phyloP scores from a whole-genome alignment of 2,329 filamentous ascomycete species.

The Trichoderma koningiopsis region DNA sequence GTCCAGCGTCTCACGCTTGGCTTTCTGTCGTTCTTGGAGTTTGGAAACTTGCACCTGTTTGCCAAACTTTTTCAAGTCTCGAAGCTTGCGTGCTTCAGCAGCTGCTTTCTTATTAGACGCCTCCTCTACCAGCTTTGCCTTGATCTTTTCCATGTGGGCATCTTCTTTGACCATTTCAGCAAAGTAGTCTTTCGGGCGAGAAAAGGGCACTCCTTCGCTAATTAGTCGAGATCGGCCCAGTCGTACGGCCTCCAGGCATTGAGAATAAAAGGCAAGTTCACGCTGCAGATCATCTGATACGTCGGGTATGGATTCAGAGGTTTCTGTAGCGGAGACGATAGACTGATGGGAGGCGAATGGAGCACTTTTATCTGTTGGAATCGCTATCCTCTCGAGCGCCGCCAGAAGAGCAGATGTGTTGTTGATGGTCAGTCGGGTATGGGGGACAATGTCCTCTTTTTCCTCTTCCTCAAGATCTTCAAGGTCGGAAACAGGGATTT shows the following conservation, averaged over 20 bases:
- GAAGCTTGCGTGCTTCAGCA: conserved; percentile 84
- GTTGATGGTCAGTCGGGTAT: conserved; percentile 95
- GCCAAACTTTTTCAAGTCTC: conserved; percentile 98
- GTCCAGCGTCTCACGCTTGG: conserved; percentile 88
- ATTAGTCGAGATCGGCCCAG: conserved; percentile 73
- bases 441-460: conserved; percentile 81
- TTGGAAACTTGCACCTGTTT: conserved; percentile 98
- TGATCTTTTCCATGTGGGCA: conserved; percentile 97
- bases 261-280: conserved; percentile 90
- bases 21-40: conserved; percentile 89
- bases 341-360: conserved; percentile 84
- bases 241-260: conserved; percentile 78
- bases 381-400: conserved; percentile 73
- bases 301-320: conserved; percentile 70
- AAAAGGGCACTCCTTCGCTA: conserved; percentile 82
- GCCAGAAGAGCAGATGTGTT: conserved; percentile 85
- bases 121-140: conserved; percentile 88
- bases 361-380: conserved; percentile 66
- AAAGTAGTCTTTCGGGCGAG: conserved; percentile 91
- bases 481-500: conserved; percentile 86
- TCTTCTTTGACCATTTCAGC: conserved; percentile 99
- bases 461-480: conserved; percentile 77
- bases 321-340: conserved; percentile 67
- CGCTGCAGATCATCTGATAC: conserved; percentile 89
- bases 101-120: conserved; percentile 90